Evolutionary conservation across 2,329 filamentous ascomycete genomes (phyloP), one percentile per base, ranked within the genome.

Genomic region (Xylaria sp.): DNA sequence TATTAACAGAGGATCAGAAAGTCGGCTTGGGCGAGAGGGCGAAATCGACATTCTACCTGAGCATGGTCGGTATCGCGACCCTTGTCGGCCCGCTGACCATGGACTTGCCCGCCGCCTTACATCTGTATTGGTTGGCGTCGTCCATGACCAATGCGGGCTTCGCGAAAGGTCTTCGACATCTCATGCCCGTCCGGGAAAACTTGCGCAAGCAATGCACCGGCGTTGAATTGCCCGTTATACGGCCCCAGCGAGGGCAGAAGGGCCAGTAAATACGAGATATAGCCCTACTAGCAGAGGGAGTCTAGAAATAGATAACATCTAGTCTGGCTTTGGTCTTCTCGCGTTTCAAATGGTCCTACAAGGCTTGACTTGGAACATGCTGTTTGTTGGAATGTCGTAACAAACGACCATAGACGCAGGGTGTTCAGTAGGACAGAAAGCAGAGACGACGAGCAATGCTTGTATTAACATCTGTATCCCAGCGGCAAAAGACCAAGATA

Each of bases 71-170:
- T 3, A 4, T 77, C 3, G 53, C 56, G 23, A 65, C 70, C 2
- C n/a, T 73, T 10, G 51, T 79, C 4, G 77, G 78, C 2, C 74
- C 76, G 4, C 35, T 72, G 9, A 80, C 79, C 2, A 64, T 77
- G 62, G 61, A 76, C 37, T 65, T 81, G 23, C 79, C 79, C 1
- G 75, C 75, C 4, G 79, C 79, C 1, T 60, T 81, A 25, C 79
- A 81, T 54, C 66, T 81, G 9, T 81, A 81, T 66, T 81, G 79
- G 79, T 56, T 81, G 2, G 60, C 75, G 1, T 78, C 78, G 2
- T 64, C 77, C 3, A 21, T 60, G 1, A 62, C 69, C 5, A 74
- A 71, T 40, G 60, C 63, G 15, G 19, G 65, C 4, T 67, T 74
- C 4, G 62, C 51, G 2, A 61, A 57, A 15, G 19, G 63, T 1